Conservation (phyloP, 2,329 filamentous ascomycete species). For the Penicillium sp. region DNA sequence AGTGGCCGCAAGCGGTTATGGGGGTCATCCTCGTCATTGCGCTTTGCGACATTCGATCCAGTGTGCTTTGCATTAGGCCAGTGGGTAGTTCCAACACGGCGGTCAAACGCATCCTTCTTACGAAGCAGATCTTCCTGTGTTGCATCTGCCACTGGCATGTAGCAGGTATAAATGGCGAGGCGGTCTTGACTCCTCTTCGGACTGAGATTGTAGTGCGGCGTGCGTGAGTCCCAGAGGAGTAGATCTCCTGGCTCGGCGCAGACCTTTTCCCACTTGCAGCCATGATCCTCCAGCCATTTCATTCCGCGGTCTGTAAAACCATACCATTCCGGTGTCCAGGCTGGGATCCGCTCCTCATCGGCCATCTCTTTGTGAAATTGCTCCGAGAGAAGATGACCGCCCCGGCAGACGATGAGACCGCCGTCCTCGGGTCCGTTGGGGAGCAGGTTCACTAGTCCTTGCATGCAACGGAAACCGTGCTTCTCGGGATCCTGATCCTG, state of each 20-base stretch:
- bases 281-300: constrained; percentile 36
- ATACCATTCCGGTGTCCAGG: constrained; percentile 35
- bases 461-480: constrained; percentile 54
- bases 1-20: constrained; percentile 41
- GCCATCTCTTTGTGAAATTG: constrained; percentile 35
- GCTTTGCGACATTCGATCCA: constrained; percentile 22
- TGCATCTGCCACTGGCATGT: constrained; percentile 44
- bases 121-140: constrained; percentile 45
- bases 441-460: constrained; percentile 53
- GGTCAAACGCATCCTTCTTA: constrained; percentile 47
- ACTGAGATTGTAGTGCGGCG: constrained; percentile 44
- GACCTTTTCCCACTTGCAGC: constrained; percentile 37
- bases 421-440: constrained; percentile 42
- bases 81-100: constrained; percentile 45
- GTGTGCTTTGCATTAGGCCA: constrained; percentile 34
- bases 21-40: constrained; percentile 23
- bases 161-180: constrained; percentile 44
- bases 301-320: constrained; percentile 33
- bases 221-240: constrained; percentile 45
- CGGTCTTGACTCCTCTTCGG: constrained; percentile 33
- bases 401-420: constrained; percentile 38
- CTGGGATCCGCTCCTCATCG: constrained; percentile 28
- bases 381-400: constrained; percentile 32
- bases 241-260: constrained; percentile 48
- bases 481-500: constrained; percentile 49